Conservation (phyloP, 306 rosid genomes). For the Cucurbita maxima region DNA sequence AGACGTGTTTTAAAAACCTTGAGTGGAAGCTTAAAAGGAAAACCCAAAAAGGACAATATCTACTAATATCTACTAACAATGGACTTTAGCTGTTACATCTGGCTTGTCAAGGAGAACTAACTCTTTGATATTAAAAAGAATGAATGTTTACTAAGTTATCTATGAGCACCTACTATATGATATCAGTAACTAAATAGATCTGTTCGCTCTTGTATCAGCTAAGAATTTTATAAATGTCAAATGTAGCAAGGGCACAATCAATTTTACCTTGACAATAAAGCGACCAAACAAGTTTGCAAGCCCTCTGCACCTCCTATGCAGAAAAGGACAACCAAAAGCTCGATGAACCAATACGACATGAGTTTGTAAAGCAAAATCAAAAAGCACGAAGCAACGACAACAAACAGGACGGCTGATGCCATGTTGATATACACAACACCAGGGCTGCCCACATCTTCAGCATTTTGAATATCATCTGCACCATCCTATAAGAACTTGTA, state of each 20-base stretch:
- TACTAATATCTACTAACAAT: too few species aligned
- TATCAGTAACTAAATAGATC: background rate
- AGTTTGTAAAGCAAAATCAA: conserved; percentile 62
- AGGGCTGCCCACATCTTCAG: conserved; percentile 18
- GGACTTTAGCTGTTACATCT: too few species aligned
- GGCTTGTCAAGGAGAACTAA: background rate
- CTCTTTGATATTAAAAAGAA: background rate
- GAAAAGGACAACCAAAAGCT: conserved; percentile 83
- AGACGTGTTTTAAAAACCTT: too few species aligned
- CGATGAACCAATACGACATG: conserved; percentile 74
- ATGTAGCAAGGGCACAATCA: background rate
- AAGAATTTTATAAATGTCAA: background rate
- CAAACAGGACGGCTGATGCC: conserved; percentile 65
- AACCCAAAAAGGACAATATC: too few species aligned
- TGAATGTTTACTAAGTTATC: background rate
- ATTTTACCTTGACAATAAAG: conserved; percentile 58
- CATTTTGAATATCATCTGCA: conserved; percentile 37
- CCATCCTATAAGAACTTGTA: conserved; percentile 42
- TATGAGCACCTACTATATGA: background rate
- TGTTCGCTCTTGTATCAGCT: background rate
- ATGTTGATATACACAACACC: conserved; percentile 64
- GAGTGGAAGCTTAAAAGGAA: too few species aligned
- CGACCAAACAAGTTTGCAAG: conserved; percentile 84
- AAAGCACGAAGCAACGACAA: conserved; percentile 72
- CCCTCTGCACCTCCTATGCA: conserved; percentile 96